These are phyloP conservation scores for Serendipita sp. DNA, from an alignment of 768 basidiomycete species.

Conservation along the genomic window DNA sequence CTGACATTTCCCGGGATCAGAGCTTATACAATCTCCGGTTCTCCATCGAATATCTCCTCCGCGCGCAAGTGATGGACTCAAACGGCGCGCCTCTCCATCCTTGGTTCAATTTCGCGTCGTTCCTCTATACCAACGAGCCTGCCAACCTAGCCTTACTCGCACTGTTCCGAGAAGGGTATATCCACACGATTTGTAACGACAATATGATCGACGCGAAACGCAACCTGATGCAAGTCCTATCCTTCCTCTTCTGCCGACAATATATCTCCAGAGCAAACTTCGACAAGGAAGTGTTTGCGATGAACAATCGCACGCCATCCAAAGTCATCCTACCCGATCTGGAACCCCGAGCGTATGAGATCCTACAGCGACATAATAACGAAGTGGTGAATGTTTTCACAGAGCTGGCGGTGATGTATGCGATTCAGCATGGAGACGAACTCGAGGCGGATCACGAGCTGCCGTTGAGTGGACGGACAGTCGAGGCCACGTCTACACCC, in stretches of 20 bases:
- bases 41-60: constrained; percentile 53
- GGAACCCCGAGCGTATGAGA: constrained; percentile 23
- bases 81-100: constrained; percentile 43
- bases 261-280: constrained; percentile 31
- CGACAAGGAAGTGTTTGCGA: constrained; percentile 20
- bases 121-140: constrained; percentile 40
- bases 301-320: constrained; percentile 35
- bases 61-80: constrained; percentile 35
- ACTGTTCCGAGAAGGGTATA: constrained; percentile 38
- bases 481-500: constrained; percentile 13
- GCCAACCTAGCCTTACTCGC: constrained; percentile 50
- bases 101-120: constrained; percentile 30
- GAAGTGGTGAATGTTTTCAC: constrained; percentile 39
- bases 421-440: constrained; percentile 22
- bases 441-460: constrained; percentile 31
- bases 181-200: constrained; percentile 41
- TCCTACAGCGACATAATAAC: constrained; percentile 31
- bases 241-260: constrained; percentile 51
- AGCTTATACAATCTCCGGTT: constrained; percentile 52
- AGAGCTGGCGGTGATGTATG: constrained; percentile 37
- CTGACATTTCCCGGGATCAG: constrained; percentile 38
- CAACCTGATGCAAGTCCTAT: constrained; percentile 38
- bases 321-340: constrained; percentile 40
- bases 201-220: constrained; percentile 27
- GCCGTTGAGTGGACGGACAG: constrained; percentile 29